Base-by-base conservation (phyloP, 495 filamentous ascomycete species). In the Penicillium odoratum region DNA sequence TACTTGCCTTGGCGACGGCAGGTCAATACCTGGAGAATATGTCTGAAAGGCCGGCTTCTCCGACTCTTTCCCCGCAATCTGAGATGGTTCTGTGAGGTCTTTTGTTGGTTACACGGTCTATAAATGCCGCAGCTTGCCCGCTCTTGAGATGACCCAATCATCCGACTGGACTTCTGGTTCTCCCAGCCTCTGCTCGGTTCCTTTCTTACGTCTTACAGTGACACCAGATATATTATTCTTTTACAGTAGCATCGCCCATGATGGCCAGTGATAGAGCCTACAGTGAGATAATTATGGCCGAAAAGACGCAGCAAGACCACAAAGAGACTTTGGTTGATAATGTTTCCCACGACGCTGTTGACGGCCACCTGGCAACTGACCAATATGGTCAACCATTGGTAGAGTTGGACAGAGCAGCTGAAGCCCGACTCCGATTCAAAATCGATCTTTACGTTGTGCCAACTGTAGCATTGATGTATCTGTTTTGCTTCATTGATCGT, bases 321-420 rank as follows among this genome's bases (percentile, higher is more conserved):
- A 40, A 15, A 16, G 38, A 40, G 15, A 40, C 13, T 40, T 15
- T 40, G 38, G 7, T 15, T 40, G 15, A 5, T 7, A 13, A 16
- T 16, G 15, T 40, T 16, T 40, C 38, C 15, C 15, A 40, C 7
- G 38, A 47, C 18, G 85, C 83, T n/a, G 84, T 81, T 61, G 71
- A 76, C 16, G 85, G 85, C 21, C 77, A 82, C 52, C 75, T 71
- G 1, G 85, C 84, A 5, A 88, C 85, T 0, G 86, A 90, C 58
- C 74, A 78, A 80, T 77, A 83, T 63, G 85, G 83, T 28, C 69
- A 74, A 13, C 62, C 86, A 10, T 73, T 85, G 9, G 62, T 86
- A 8, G 69, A 84, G 21, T 81, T 88, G 60, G 86, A 90, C 60
- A 71, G 71, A 26, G 73, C 64, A 6, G 83, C 83, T 26, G 87